Evolutionary conservation across 805 yeast genomes (phyloP).

Genomic region (Cyberlindnera mycetangii): DNA sequence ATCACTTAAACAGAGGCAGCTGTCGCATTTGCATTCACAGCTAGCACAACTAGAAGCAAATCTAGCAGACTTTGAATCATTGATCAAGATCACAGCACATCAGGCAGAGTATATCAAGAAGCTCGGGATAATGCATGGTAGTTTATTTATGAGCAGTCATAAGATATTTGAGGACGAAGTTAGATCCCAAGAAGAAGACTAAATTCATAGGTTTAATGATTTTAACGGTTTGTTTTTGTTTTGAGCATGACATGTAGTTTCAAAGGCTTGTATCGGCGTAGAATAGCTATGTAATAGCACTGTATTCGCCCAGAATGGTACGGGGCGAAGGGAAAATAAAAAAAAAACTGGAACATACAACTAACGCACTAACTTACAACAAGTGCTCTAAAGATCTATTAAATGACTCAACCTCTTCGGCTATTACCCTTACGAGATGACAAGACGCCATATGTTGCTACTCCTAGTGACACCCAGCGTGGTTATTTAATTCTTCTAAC

Average conservation of each 20-base stretch:
- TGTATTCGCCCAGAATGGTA: background rate
- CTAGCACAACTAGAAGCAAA: conserved; percentile 57
- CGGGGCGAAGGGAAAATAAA: too few relatives aligned
- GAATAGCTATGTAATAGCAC: too few relatives aligned
- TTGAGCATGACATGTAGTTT: too few relatives aligned
- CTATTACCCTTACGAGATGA: conserved; percentile 12
- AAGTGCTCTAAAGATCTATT: background rate
- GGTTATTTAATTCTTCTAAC: conserved; percentile 15
- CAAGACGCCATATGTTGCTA: background rate
- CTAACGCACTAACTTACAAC: background rate
- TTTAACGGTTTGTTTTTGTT: too few relatives aligned
- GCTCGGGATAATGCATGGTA: conserved; percentile 56
- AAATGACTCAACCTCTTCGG: conserved; percentile 15
- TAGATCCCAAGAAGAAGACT: conserved; percentile 17
- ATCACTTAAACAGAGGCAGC: conserved; percentile 40
- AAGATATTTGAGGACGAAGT: conserved; percentile 29
- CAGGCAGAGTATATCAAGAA: conserved; percentile 52
- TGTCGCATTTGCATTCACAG: conserved; percentile 49
- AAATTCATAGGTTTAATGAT: too few relatives aligned
- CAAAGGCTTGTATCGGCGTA: too few relatives aligned
- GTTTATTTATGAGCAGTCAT: conserved; percentile 36
- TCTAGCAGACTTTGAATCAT: conserved; percentile 47
- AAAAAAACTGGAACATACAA: too few relatives aligned
- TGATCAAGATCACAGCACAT: conserved; percentile 46
- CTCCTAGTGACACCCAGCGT: conserved; percentile 6